Conservation (phyloP, 1,139 yeast genomes). For the Keqinozyma sinolaborantium region DNA sequence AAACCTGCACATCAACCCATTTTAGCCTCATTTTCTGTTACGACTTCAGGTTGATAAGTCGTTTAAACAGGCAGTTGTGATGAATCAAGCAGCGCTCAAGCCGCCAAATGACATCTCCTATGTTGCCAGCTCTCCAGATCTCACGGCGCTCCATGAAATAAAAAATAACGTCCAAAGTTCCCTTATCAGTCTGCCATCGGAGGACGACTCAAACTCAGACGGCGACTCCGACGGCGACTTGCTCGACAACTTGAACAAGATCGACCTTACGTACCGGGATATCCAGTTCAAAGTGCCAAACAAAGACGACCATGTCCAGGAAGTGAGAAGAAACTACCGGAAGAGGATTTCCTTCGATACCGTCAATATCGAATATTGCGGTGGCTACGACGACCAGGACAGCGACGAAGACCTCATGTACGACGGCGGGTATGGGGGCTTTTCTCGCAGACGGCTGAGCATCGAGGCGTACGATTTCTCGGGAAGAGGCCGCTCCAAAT, state of each 20-base stretch:
- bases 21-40: no score
- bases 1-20: no score
- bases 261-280: conserved; percentile 10
- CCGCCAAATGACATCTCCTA: background rate
- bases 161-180: background rate
- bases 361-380: conserved; percentile 14
- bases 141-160: background rate
- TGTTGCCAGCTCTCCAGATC: background rate
- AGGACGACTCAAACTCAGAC: conserved; percentile 5
- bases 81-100: no score
- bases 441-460: conserved; percentile 4
- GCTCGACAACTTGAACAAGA: conserved; percentile 15
- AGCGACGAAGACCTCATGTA: background rate
- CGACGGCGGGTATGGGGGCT: conserved; percentile 5
- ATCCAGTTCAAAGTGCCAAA: conserved; percentile 16
- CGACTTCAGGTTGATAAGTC: no score
- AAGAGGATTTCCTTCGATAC: conserved; percentile 23
- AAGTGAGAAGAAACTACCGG: conserved; percentile 10
- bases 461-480: conserved; percentile 9
- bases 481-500: conserved; percentile 12
- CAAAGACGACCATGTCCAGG: conserved; percentile 7
- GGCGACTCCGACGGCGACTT: conserved; percentile 14
- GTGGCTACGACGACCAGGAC: conserved; percentile 6
- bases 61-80: no score
- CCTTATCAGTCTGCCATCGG: background rate